Evolutionary conservation across 163 green algal genomes (phyloP), one percentile per base, ranked within the genome.

Genomic region (Chlorella variabilis): DNA sequence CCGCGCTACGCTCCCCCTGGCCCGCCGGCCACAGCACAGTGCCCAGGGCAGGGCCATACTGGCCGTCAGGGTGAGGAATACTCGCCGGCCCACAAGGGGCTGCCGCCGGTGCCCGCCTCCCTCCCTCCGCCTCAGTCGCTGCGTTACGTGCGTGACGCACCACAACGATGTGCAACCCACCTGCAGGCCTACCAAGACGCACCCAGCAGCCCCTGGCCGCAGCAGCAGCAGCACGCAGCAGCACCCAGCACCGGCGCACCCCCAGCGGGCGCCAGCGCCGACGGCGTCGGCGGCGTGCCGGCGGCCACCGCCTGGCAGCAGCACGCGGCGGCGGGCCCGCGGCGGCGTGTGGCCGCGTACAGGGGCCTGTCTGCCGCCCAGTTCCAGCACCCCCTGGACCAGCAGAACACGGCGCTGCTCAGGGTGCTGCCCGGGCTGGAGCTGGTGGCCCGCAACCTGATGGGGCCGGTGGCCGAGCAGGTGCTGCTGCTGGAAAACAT

Each of bases 401-500:
- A 95, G 85, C 93, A 98, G 70, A 98, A 98, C 85, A 99, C 96
- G 13, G 74, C 79, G 61, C 75, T 99, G 42, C 85, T 99, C 11
- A 81, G 89, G 13, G 83, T 89, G 21, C 77, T 99, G 17, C 96
- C 96, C 9, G 96, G 95, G 0, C 81, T 99, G 66, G 89, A 98
- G 80, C 45, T 92, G 25, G 62, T 98, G 61, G 92, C 92, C 2
- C 94, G 93, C 29, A 86, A 76, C 18, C 65, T 98, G 29, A 91
- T 97, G 67, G 89, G 90, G 17, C 56, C 74, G 2, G 82, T 63
- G 5, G 59, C 74, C 18, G 86, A 83, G 71, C 42, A 85, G 49
- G 90, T 98, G 59, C 87, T 98, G 61, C 75, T 97, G 59, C 82
- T 99, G 39, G 96, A 99, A 79, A 98, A 98, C 88, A 97, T 98